Evolutionary conservation across 2,329 filamentous ascomycete species (phyloP).

Genomic region (Arachnopeziza araneosa): DNA sequence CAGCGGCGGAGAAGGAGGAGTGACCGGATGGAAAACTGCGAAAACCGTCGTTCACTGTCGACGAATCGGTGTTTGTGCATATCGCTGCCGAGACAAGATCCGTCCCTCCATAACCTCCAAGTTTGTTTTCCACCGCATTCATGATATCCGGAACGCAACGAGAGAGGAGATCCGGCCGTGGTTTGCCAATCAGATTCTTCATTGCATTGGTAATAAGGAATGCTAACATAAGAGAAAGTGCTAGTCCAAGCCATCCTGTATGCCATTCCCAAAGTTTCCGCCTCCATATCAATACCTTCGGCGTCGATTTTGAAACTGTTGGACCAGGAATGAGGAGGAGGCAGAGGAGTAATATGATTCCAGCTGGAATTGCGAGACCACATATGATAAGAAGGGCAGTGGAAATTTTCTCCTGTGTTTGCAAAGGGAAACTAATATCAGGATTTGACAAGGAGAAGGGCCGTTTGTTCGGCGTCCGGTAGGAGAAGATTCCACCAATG

Average conservation of each 20-base stretch:
- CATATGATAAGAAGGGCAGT: constrained; percentile 60
- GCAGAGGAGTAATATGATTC: constrained; percentile 62
- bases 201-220: constrained; percentile 81
- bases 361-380: constrained; percentile 56
- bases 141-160: constrained; percentile 71
- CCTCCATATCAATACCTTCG: constrained; percentile 63
- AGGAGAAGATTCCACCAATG: constrained; percentile 54
- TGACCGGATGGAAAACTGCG: constrained; percentile 78
- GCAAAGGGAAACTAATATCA: constrained; percentile 71
- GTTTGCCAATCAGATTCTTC: constrained; percentile 68
- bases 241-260: constrained; percentile 76
- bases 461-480: constrained; percentile 58
- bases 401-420: constrained; percentile 65
- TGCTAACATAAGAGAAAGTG: constrained; percentile 61
- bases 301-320: constrained; percentile 57
- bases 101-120: constrained; percentile 51
- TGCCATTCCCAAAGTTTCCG: constrained; percentile 91
- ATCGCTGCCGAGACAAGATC: constrained; percentile 71
- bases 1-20: constrained; percentile 68
- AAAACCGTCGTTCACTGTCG: constrained; percentile 72
- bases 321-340: constrained; percentile 68
- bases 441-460: constrained; percentile 70
- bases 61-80: constrained; percentile 59
- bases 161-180: constrained; percentile 57
- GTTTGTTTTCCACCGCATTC: constrained; percentile 52